phyloP scores from a whole-genome alignment of 2,329 filamentous ascomycete species.

The Uncinocarpus reesii region DNA sequence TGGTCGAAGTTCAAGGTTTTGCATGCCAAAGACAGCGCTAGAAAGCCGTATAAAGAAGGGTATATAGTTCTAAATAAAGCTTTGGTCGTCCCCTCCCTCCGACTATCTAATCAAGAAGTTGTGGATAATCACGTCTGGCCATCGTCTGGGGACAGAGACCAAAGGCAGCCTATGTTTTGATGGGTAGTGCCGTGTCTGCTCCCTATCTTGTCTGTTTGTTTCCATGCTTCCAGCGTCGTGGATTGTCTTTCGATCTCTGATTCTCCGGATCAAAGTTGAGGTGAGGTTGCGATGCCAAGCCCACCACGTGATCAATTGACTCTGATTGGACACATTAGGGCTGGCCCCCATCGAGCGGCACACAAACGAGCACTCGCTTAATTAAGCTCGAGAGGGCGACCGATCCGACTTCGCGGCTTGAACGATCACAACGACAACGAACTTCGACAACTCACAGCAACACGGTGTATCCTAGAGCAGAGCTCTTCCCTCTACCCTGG shows the following conservation, averaged over 20 bases:
- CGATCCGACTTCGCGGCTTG: constrained; percentile 36
- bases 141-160: too few species aligned
- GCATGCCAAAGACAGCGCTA: background rate
- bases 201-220: background rate
- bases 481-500: constrained; percentile 32
- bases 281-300: background rate
- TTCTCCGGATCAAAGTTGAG: background rate
- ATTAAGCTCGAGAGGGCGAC: constrained; percentile 25
- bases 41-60: too few species aligned
- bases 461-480: constrained; percentile 34
- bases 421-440: constrained; percentile 39
- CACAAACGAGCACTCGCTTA: constrained; percentile 36
- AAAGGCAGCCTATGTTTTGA: too few species aligned
- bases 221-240: background rate
- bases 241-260: too few species aligned
- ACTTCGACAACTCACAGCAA: constrained; percentile 38
- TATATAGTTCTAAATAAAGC: too few species aligned
- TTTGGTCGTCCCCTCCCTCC: too few species aligned
- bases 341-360: constrained; percentile 29
- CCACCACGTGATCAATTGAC: constrained; percentile 21
- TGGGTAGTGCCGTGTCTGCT: too few species aligned
- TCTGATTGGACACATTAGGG: constrained; percentile 31
- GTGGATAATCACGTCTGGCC: too few species aligned
- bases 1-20: constrained; percentile 7
- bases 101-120: too few species aligned